Base-by-base conservation (phyloP, 208 protist species). In the Crithidia acanthocephali region DNA sequence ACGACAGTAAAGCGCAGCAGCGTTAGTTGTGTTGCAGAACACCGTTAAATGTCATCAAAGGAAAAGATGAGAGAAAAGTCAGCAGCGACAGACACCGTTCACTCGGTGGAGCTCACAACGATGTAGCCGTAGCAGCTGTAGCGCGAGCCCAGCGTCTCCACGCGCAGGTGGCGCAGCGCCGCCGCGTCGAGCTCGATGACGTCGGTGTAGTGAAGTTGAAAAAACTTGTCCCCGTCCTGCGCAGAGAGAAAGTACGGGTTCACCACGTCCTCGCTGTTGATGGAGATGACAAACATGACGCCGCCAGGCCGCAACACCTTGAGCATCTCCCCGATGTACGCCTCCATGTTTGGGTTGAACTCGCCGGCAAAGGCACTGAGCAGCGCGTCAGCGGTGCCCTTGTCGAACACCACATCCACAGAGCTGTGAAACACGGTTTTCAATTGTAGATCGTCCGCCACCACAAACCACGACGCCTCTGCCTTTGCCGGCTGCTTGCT, bases 331-430 rank as follows among this genome's bases (percentile, higher is more conserved):
- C 53, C 47, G 23, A 74, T 61, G 69, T 88, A 88, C 15, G 68
- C 59, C 25, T 72, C 72, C 40, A 80, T 77, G 57, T 91, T 91
- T 8, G 81, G 81, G 58, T 91, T 91, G 61, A 71, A 79, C 25
- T 85, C 79, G 0, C 83, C 86, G 0, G 81, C 72, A 51, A 91
- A 91, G 51, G 86, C 73, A 62, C 82, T 88, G 42, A 91, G 65
- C 20, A 88, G 75, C 6, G 86, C 86, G 55, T 91, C 86, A 0
- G 81, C 48, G 5, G 86, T 91, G 25, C 86, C 86, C 62, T 91
- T 91, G 59, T 91, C 86, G 28, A 88, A 88, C 9, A 91, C 76
- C 9, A 91, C 1, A 42, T 91, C 77, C 0, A 81, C 79, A 11
- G 67, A 70, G 22, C 32, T 58, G 0, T 32, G 57, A 11, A 25